Evolutionary conservation across 331 rosid species (phyloP), one percentile per base, ranked within the genome.

Genomic region (Quercus lobata): DNA sequence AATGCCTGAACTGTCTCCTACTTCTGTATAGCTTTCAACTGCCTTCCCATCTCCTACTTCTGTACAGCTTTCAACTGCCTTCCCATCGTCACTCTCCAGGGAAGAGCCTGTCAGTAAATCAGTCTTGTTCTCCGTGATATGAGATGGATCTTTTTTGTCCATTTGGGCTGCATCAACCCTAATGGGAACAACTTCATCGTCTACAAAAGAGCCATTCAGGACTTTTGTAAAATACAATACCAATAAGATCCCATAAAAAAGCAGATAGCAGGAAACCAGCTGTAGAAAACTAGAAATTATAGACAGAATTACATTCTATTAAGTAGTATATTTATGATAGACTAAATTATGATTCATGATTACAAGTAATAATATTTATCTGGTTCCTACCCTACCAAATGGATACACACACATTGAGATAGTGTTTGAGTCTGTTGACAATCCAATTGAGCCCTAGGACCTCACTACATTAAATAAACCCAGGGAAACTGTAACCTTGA

Each of bases 181-280:
- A 78, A 84, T 57, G 0, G 76, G 29, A 75, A 60, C 77, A 80
- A 15, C 75, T 54, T 82, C 85, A 46, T 83, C 87, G 34, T 78
- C 92, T 90, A 69, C 37, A 83, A 29, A 71, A 62, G 78, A 79
- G 34, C 21, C 52, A 73, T 37, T 22, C 21, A 24, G 41, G 24
- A 66, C 57, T 80, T 57, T 52, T n/a, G 35, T 69, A 44, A 37
- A 63, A 72, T 52, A 44, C 22, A 77, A 69, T 73, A 72, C 41
- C 15, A 66, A 22, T 69, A 77, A 73, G 49, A 30, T 5, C 4
- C 21, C 49, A 60, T 3, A 41, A 27, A 35, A 35, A 27, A 65
- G 34, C 41, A 29, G 53, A 4, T 30, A 22, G 7, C n/a, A 63
- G 34, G 25, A 34, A 74, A 27, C 22, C 24, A 56, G 19, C 27